phyloP scores from a whole-genome alignment of 441 rosid genomes.

The Arabidopsis lyrata region DNA sequence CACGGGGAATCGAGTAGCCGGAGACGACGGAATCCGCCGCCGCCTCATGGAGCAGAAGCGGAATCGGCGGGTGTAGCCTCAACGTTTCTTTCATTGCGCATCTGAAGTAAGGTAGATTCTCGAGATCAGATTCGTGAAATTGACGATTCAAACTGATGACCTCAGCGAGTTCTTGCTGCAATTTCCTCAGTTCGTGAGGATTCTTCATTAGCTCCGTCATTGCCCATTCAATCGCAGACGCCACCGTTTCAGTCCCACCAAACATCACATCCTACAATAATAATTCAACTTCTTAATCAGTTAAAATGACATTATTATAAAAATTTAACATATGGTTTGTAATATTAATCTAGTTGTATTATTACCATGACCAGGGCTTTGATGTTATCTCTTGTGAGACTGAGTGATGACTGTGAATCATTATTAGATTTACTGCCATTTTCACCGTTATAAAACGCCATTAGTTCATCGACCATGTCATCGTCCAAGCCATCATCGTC shows the following conservation, averaged over 20 bases:
- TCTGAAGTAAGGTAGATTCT: conserved; percentile 54
- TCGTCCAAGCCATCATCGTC: conserved; percentile 39
- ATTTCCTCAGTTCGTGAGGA: conserved; percentile 53
- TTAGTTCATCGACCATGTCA: conserved; percentile 68
- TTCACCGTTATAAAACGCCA: conserved; percentile 52
- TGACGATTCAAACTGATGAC: conserved; percentile 54
- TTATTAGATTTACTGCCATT: conserved; percentile 36
- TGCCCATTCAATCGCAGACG: conserved; percentile 72
- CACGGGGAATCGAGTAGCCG: conserved; percentile 64
- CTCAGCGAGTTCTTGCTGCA: conserved; percentile 56
- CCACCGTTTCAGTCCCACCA: conserved; percentile 73
- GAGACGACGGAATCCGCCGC: conserved; percentile 50
- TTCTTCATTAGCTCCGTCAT: conserved; percentile 64
- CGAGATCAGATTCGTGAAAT: conserved; percentile 56
- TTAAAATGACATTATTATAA: not conserved
- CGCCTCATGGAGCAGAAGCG: conserved; percentile 78
- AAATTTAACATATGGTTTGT: not conserved
- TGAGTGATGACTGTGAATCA: conserved; percentile 49
- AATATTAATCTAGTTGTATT: not conserved
- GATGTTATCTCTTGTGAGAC: conserved; percentile 59
- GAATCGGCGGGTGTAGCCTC: conserved; percentile 74
- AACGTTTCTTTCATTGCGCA: conserved; percentile 64
- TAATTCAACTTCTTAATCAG: not conserved
- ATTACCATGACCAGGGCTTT: conserved; percentile 70
- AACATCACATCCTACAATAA: conserved; percentile 60